Evolutionary conservation across 495 filamentous ascomycete genomes (phyloP).

Genomic region (Podospora fimiseda): DNA sequence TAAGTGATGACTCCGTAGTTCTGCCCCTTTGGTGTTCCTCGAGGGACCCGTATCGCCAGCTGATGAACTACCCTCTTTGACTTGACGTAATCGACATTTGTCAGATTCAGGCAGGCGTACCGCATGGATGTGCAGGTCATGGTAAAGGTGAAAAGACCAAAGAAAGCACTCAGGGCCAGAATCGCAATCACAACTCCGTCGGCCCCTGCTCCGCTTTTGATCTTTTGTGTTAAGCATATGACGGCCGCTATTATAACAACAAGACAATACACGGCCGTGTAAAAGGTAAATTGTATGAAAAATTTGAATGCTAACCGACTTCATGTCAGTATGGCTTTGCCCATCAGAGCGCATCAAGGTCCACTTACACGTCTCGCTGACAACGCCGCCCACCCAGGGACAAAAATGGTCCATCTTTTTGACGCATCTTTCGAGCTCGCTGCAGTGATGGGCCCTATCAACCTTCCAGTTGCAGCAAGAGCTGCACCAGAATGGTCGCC

Average conservation of each 20-base stretch:
- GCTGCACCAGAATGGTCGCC: conserved; percentile 73
- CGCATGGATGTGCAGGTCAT: conserved; percentile 68
- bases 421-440: conserved; percentile 72
- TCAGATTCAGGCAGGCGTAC: conserved; percentile 63
- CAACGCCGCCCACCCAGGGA: conserved; percentile 88
- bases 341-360: too few species aligned
- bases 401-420: conserved; percentile 92
- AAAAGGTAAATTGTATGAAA: conserved; percentile 78
- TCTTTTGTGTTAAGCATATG: conserved; percentile 24
- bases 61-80: conserved; percentile 57
- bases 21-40: conserved; percentile 35
- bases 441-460: conserved; percentile 79
- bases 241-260: conserved; percentile 49
- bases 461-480: conserved; percentile 76
- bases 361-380: conserved; percentile 61
- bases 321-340: too few species aligned
- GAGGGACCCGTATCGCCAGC: conserved; percentile 68
- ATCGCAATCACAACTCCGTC: conserved; percentile 35
- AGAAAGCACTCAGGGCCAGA: conserved; percentile 50
- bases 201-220: conserved; percentile 15
- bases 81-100: conserved; percentile 73
- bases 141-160: conserved; percentile 64
- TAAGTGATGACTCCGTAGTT: conserved; percentile 36
- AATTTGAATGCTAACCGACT: conserved; percentile 79
- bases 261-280: conserved; percentile 59